Base-by-base conservation (phyloP, 768 basidiomycete species). In the Mycena latifolia region DNA sequence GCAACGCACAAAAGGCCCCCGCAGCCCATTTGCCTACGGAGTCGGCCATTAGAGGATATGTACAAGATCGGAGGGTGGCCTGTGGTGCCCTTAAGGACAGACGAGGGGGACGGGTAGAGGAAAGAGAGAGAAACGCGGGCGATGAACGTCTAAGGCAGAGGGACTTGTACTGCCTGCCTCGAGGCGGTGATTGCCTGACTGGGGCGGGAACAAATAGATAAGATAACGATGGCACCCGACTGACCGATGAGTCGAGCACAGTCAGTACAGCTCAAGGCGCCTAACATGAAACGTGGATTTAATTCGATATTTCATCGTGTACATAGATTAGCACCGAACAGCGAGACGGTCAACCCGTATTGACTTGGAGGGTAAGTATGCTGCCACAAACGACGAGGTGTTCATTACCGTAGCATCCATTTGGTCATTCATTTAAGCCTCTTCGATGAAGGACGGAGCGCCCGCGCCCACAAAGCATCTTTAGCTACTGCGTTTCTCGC, bases 21-120 rank as follows among this genome's bases (percentile, higher is more conserved):
- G 82, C 75, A 27, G 80, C 74, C 84, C 84, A 86, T 75, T 78
- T 84, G 43, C 72, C 77, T 25, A 82, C 70, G 24, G 61, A 55
- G 64, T 77, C 77, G 45, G 72, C 74, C 75, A 75, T 76, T n/a
- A 37, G 14, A 39, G 31, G 28, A 41, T 52, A 63, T 67, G 45
- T 59, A 63, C 61, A 63, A 61, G 61, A 62, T 57, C 58, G 55
- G 53, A 61, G 41, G 31, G 55, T 28, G 1, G 20, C 37, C 43
- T 28, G 22, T 10, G 12, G 27, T 35, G 41, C 47, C 56, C 54
- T 37, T 18, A 27, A 20, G 33, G 22, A 45, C 47, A 28, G 20
- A 46, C 3, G 41, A 15, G 33, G 39, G 45, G 31, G 10, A 35
- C 4, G 27, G 31, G 43, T 17, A 37, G 41, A 33, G 7, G 33